These are phyloP conservation scores for Epichloe festucae DNA, from an alignment of 2,329 filamentous ascomycete species.

Conservation along the genomic window DNA sequence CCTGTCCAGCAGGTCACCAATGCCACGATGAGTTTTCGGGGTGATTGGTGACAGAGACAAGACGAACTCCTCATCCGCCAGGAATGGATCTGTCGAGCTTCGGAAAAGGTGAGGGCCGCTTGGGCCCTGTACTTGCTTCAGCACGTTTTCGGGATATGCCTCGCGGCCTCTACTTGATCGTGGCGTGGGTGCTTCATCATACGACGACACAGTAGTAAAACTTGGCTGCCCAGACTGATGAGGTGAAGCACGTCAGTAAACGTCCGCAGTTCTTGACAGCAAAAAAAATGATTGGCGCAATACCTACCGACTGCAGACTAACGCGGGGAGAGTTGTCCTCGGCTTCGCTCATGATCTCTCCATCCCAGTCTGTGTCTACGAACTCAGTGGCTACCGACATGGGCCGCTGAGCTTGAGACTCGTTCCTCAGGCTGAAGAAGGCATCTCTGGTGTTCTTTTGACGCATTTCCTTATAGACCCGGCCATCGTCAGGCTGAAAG, in stretches of 20 bases:
- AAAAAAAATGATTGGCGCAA: not conserved
- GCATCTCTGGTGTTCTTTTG: slow-evolving; percentile 40
- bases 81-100: slow-evolving; percentile 40
- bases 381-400: slow-evolving; percentile 64
- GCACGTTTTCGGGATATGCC: slow-evolving; percentile 46
- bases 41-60: slow-evolving; percentile 64
- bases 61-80: slow-evolving; percentile 33
- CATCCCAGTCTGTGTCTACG: slow-evolving; percentile 62
- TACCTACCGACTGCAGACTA: slow-evolving; percentile 60
- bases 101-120: slow-evolving; percentile 86
- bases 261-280: not conserved
- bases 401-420: slow-evolving; percentile 40
- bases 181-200: slow-evolving; percentile 72
- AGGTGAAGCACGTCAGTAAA: slow-evolving; percentile 6
- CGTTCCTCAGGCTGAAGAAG: slow-evolving; percentile 46
- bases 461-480: slow-evolving; percentile 36
- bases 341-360: slow-evolving; percentile 39
- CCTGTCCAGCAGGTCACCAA: slow-evolving; percentile 15
- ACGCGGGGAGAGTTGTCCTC: slow-evolving; percentile 54
- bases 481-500: slow-evolving; percentile 22
- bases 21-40: slow-evolving; percentile 41
- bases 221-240: slow-evolving; percentile 57
- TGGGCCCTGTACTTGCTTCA: slow-evolving; percentile 63
- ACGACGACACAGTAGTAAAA: slow-evolving; percentile 77
- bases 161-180: slow-evolving; percentile 48